These are phyloP conservation scores for Monascus purpureus DNA, from an alignment of 495 filamentous ascomycete species.

Conservation along the genomic window DNA sequence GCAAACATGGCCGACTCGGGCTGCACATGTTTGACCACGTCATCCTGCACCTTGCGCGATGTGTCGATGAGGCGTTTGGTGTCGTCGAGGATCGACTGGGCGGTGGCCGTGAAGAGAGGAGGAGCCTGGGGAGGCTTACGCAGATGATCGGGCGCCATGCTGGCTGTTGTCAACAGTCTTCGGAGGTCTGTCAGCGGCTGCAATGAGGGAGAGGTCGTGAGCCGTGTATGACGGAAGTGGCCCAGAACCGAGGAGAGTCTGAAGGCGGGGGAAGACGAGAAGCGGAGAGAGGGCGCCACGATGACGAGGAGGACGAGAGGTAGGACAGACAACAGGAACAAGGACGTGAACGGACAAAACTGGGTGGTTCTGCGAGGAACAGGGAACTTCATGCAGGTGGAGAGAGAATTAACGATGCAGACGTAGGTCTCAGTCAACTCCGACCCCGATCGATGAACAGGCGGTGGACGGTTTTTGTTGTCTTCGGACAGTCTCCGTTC, in stretches of 20 bases:
- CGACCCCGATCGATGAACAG: background rate
- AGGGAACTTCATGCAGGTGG: background rate
- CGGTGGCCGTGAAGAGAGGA: slow-evolving; percentile 73
- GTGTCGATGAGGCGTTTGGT: slow-evolving; percentile 58
- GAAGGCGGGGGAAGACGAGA: slow-evolving; percentile 26
- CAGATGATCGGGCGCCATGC: slow-evolving; percentile 50
- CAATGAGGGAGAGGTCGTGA: slow-evolving; percentile 6
- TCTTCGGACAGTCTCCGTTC: too few relatives aligned
- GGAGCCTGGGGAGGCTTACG: slow-evolving; percentile 71
- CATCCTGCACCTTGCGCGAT: slow-evolving; percentile 58
- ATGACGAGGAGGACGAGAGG: slow-evolving; percentile 45
- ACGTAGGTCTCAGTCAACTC: too few relatives aligned
- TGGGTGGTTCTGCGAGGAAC: slow-evolving; percentile 8
- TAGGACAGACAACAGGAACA: slow-evolving; percentile 48
- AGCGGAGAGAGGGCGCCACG: slow-evolving; percentile 59
- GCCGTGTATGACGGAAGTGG: slow-evolving; percentile 39
- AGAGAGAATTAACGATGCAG: slow-evolving; percentile 1
- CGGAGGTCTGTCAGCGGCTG: slow-evolving; percentile 9
- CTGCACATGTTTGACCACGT: slow-evolving; percentile 53
- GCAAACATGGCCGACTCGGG: slow-evolving; percentile 52
- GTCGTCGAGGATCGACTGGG: slow-evolving; percentile 58
- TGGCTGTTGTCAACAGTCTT: slow-evolving; percentile 43
- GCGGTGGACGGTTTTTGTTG: background rate
- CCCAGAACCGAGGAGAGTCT: slow-evolving; percentile 43
- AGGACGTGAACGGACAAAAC: slow-evolving; percentile 38